Base-by-base conservation (phyloP, 352 stramenopile genomes). In the Phytophthora agathidicida region DNA sequence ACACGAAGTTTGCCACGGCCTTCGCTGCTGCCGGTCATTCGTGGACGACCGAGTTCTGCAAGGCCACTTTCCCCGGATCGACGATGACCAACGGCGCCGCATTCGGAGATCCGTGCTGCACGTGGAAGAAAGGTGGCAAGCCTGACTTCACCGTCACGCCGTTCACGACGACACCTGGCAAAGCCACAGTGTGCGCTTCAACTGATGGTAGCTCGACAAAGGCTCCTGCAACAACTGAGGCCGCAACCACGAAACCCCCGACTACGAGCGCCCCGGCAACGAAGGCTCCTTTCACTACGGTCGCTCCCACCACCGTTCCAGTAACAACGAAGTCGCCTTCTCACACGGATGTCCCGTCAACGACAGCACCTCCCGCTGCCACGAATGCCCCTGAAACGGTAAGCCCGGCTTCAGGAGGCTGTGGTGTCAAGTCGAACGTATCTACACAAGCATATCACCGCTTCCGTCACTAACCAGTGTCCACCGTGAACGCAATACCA, bases 21-120 rank as follows among this genome's bases (percentile, higher is more conserved):
- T 73, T 70, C 16, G 46, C 36, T 20, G 46, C 39, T 19, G 52
- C 48, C 2, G 42, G 45, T 2, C 31, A 53, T 20, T 43, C 45
- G 27, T 75, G 67, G 67, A 51, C 22, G 1, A 19, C 24, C 1
- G 33, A 30, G 3, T 48, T 63, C 31, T 63, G 54, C 17, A 17
- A 7, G 3, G 45, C 13, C 7, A 47, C 20, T 13, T 62, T 62
- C 42, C 50, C 50, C 1, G 50, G 37, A 5, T 23, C 50, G 4
- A 16, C 3, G 11, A 57, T 67, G 42, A 71, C 60, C 14, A 56
- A 58, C 56, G 69, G 69, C 36, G 60, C 55, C 13, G 69, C 61
- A 11, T 71, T 78, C 52, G 69, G 61, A 5, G 69, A 78, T 52
- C n/a, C n/a, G n/a, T n/a, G n/a, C n/a, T n/a, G n/a, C n/a, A n/a